phyloP scores from a whole-genome alignment of 1,284 basidiomycete genomes.

The Psilocybe mexicana region DNA sequence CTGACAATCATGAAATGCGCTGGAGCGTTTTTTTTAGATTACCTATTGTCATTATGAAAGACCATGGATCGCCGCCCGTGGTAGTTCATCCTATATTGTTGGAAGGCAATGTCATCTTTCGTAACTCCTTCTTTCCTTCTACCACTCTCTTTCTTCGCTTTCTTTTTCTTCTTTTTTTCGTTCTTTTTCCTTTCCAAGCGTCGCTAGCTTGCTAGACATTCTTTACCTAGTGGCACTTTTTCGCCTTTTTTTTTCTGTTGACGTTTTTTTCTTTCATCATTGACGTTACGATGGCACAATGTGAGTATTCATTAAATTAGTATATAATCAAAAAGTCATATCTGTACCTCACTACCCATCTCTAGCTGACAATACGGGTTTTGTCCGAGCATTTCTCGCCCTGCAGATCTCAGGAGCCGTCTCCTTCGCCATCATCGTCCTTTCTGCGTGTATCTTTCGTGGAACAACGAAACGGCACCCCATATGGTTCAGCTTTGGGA shows the following conservation, averaged over 20 bases:
- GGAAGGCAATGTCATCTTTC: not conserved
- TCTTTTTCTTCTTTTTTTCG: not conserved
- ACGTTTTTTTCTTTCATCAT: not conserved
- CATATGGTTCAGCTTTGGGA: slow-evolving; percentile 34
- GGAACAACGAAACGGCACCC: slow-evolving; percentile 26
- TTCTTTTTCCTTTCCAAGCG: not conserved
- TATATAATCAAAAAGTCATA: not conserved
- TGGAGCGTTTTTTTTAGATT: no score
- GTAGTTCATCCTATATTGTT: not conserved
- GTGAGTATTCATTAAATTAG: not conserved
- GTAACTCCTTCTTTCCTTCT: not conserved
- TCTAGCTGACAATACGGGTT: not conserved
- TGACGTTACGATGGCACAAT: slow-evolving; percentile 1
- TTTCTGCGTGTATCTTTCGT: slow-evolving; percentile 26
- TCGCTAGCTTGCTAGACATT: no score
- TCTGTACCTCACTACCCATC: not conserved
- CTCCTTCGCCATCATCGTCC: slow-evolving; percentile 25
- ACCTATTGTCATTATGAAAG: no score
- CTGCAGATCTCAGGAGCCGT: slow-evolving; percentile 28
- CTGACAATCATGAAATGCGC: not conserved
- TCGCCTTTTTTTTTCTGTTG: not conserved
- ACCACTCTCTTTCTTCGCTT: not conserved
- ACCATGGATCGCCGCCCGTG: not conserved
- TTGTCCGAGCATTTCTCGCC: slow-evolving; percentile 27
- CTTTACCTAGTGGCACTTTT: no score